Base-by-base conservation (phyloP, 176 grass and related monocot genomes). In the Aegilops sharonensis region DNA sequence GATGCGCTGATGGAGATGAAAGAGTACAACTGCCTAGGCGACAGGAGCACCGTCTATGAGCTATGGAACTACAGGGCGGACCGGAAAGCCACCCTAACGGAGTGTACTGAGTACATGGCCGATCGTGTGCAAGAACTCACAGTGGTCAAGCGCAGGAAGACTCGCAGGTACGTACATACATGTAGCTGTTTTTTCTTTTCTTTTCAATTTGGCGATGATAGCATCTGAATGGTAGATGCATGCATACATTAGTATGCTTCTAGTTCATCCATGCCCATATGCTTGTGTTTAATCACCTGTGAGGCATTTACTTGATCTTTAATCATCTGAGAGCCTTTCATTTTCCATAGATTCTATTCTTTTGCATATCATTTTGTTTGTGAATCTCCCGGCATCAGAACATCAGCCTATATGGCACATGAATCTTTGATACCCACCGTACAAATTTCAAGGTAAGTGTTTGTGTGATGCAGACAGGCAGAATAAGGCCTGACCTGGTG, bases 1-100 rank as follows among this genome's bases (percentile, higher is more conserved):
- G 23, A 21, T 2, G 71, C 79, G n/a, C 18, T 88, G 35, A 6
- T 60, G 43, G 86, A 88, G 35, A 88, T 82, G 86, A 82, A 88
- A 82, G 71, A 82, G 8, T 88, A 77, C 23, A 17, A 42, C 7
- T 61, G 57, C 57, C 57, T 61, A 61, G 11, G 37, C 1, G 70
- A 82, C 61, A 64, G 85, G 29, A 59, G 62, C 70, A 77, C 43
- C 18, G 4, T 20, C 18, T 82, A 67, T 82, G 79, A 88, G 86
- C 50, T 54, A 54, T 54, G 50, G 50, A 54, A 54, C 50, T 54
- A 54, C 50, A 18, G 5, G 15, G 50, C 75, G 24, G 78, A 62
- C 6, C 82, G 61, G 79, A 88, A 56, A 61, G 86, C 86, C 35
- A 77, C 86, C 21, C 50, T 18, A 54, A 54, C 6, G 15, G 50